Evolutionary conservation across 2,329 filamentous ascomycete species (phyloP).

Genomic region (Didymella glomerata): DNA sequence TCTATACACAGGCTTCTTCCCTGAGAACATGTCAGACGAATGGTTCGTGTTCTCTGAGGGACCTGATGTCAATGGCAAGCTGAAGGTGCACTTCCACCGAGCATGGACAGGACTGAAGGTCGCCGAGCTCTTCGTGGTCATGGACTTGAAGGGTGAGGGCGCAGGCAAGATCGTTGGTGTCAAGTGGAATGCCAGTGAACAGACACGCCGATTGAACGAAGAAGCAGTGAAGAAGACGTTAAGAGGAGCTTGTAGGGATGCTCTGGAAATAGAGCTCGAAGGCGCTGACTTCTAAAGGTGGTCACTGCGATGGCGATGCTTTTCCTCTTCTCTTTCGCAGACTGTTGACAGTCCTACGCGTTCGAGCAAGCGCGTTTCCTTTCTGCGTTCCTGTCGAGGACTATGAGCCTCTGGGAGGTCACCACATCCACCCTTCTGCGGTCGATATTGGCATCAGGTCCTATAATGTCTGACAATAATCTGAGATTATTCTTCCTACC

Average conservation of each 20-base stretch:
- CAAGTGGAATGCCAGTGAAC: conserved; percentile 42
- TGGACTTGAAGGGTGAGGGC: conserved; percentile 47
- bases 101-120: conserved; percentile 47
- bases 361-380: background rate
- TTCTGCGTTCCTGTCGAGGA: background rate
- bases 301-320: background rate
- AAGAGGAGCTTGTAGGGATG: conserved; percentile 33
- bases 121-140: conserved; percentile 46
- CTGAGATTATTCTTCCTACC: background rate
- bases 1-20: conserved; percentile 42
- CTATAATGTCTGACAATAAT: background rate
- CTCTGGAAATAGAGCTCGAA: conserved; percentile 50
- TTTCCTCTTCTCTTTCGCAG: background rate
- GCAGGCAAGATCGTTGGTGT: conserved; percentile 48
- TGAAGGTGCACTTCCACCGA: conserved; percentile 48
- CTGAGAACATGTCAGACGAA: conserved; percentile 36
- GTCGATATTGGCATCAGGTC: background rate
- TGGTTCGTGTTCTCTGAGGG: conserved; percentile 50
- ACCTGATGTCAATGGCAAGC: conserved; percentile 43
- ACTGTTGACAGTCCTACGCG: background rate
- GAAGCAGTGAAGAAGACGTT: conserved; percentile 45
- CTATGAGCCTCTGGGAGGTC: background rate
- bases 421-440: background rate
- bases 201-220: conserved; percentile 29
- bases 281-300: conserved; percentile 63